phyloP scores from a whole-genome alignment of 768 basidiomycete species.

The Hydnum rufescens region DNA sequence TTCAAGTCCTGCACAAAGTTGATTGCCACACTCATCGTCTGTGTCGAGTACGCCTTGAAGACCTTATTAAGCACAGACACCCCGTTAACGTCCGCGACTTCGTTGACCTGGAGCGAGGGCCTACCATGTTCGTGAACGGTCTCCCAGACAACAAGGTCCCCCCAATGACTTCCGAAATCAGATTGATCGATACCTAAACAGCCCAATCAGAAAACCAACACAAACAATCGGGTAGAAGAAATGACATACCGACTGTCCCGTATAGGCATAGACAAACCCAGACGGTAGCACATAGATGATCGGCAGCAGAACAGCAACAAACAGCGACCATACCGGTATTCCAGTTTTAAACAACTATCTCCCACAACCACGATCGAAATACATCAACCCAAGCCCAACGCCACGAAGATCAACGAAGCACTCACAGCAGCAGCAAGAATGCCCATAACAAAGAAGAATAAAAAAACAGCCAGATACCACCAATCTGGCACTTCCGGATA shows the following conservation, averaged over 20 bases:
- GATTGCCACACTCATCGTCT: conserved; percentile 16
- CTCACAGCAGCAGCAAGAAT: conserved; percentile 21
- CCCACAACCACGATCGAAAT: not conserved
- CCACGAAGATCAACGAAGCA: not conserved
- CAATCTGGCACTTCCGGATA: conserved; percentile 24
- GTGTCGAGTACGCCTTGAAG: conserved; percentile 21
- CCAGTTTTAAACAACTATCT: conserved; percentile 34
- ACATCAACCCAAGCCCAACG: conserved; percentile 1
- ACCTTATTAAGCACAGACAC: conserved; percentile 13
- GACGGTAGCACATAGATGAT: conserved; percentile 25
- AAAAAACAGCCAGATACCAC: conserved; percentile 25
- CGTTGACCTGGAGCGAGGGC: too few species aligned
- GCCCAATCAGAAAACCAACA: not conserved
- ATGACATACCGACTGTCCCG: conserved; percentile 17
- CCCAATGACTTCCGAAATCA: conserved; percentile 25
- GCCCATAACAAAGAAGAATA: conserved; percentile 18
- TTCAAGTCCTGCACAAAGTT: conserved; percentile 20
- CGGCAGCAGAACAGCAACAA: conserved; percentile 20
- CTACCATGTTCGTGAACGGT: conserved; percentile 26
- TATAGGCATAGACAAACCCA: conserved; percentile 26
- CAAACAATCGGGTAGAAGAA: not conserved
- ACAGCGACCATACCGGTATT: conserved; percentile 29
- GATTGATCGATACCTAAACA: conserved; percentile 22
- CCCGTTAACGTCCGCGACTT: not conserved
- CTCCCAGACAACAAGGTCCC: conserved; percentile 25